Evolutionary conservation across 495 filamentous ascomycete genomes (phyloP).

Genomic region (Hypoxylon crocopeplum): DNA sequence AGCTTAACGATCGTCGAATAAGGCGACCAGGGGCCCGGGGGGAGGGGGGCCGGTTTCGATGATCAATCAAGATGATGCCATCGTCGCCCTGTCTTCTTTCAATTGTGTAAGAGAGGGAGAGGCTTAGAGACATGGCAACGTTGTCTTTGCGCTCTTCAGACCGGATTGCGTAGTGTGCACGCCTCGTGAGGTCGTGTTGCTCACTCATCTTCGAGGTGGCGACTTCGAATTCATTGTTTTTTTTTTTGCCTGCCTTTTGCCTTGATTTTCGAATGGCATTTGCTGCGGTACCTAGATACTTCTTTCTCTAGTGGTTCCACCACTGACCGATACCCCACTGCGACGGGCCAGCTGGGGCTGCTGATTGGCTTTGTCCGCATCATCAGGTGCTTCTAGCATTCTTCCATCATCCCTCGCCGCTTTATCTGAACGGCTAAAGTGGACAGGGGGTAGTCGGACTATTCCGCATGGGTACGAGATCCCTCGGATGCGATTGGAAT

Average conservation of each 20-base stretch:
- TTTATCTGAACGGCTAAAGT: constrained; percentile 36
- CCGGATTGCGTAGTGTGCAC: neutral
- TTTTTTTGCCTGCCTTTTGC: neutral
- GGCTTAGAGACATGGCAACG: too few relatives aligned
- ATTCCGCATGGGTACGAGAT: constrained; percentile 36
- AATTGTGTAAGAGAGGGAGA: neutral
- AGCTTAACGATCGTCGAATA: constrained; percentile 3
- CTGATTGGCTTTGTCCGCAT: constrained; percentile 34
- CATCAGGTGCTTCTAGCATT: constrained; percentile 42
- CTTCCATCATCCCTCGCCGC: constrained; percentile 39
- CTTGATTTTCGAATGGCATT: neutral
- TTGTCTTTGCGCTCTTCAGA: neutral
- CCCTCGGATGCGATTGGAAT: constrained; percentile 29
- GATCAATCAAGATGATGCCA: constrained; percentile 27
- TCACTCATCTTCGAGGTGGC: neutral
- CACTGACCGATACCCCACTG: constrained; percentile 19
- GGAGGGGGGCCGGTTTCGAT: neutral
- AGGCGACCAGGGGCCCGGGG: neutral
- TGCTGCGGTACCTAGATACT: neutral
- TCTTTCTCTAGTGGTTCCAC: too few relatives aligned
- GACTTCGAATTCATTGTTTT: neutral
- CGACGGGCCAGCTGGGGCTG: constrained; percentile 5
- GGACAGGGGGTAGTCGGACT: constrained; percentile 30
- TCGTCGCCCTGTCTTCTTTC: constrained; percentile 15
- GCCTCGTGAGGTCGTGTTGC: neutral